phyloP scores from a whole-genome alignment of 2,329 filamentous ascomycete species.

The Diplocarpon mali region DNA sequence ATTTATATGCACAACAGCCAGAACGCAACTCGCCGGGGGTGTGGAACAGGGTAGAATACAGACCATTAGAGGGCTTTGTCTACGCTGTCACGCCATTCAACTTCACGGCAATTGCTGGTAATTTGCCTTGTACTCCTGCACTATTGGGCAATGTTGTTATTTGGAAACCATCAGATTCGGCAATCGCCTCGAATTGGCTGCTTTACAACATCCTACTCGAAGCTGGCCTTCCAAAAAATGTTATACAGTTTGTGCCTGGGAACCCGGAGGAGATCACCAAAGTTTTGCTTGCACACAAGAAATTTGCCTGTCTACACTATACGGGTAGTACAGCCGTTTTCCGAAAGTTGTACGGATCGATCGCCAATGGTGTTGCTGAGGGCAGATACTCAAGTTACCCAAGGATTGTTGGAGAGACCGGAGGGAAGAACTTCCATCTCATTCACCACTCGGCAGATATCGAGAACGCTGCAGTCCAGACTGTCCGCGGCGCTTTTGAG shows the following conservation, averaged over 20 bases:
- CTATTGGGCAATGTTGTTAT: conserved; percentile 89
- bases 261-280: conserved; percentile 77
- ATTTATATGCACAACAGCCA: conserved; percentile 81
- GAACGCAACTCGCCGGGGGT: conserved; percentile 70
- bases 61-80: conserved; percentile 87
- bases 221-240: conserved; percentile 77
- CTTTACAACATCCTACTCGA: conserved; percentile 85
- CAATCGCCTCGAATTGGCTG: conserved; percentile 84
- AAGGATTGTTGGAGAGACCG: conserved; percentile 80
- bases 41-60: conserved; percentile 87
- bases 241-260: conserved; percentile 89
- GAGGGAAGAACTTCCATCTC: conserved; percentile 89
- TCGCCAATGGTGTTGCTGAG: conserved; percentile 69
- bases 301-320: conserved; percentile 89
- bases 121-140: conserved; percentile 72
- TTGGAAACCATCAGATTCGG: conserved; percentile 90
- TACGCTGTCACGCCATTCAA: conserved; percentile 95
- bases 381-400: conserved; percentile 79
- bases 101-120: conserved; percentile 90
- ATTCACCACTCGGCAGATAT: conserved; percentile 69
- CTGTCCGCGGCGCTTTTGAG: conserved; percentile 78
- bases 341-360: conserved; percentile 77
- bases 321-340: conserved; percentile 90
- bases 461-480: conserved; percentile 69
- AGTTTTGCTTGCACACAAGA: conserved; percentile 60